Percentiles rank a stretch among this genome's conserved stretches.
These are phyloP conservation scores for Amylocarpus encephaloides DNA, from an alignment of 2,329 filamentous ascomycete genomes.

Conservation along the genomic window DNA sequence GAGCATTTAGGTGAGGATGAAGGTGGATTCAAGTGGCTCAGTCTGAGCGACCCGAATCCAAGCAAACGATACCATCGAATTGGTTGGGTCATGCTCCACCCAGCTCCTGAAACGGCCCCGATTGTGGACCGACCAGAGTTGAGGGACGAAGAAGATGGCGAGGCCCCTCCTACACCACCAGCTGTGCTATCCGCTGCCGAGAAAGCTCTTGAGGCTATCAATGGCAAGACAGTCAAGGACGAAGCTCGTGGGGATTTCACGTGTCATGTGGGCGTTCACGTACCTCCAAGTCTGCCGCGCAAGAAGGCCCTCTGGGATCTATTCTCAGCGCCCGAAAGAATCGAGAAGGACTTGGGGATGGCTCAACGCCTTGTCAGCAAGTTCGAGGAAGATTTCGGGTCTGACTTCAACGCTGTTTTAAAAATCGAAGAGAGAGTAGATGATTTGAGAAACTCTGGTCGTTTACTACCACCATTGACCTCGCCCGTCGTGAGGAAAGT, in stretches of 20 bases:
- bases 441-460: constrained; percentile 67
- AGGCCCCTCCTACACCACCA: constrained; percentile 42
- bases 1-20: constrained; percentile 87
- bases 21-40: constrained; percentile 92
- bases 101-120: constrained; percentile 59
- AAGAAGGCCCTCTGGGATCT: constrained; percentile 97
- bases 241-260: constrained; percentile 92
- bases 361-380: constrained; percentile 77
- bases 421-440: constrained; percentile 86
- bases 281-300: constrained; percentile 74
- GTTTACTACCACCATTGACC: constrained; percentile 60
- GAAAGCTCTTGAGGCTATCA: constrained; percentile 87
- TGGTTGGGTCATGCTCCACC: constrained; percentile 95
- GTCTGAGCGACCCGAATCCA: constrained; percentile 92
- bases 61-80: constrained; percentile 96
- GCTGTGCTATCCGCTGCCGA: constrained; percentile 59
- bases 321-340: constrained; percentile 88
- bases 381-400: constrained; percentile 77
- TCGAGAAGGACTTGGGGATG: constrained; percentile 82
- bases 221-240: constrained; percentile 95
- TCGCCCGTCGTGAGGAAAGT: constrained; percentile 55
- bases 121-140: constrained; percentile 66
- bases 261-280: constrained; percentile 94
- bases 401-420: constrained; percentile 66
- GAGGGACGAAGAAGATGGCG: constrained; percentile 55